Evolutionary conservation across 192 early-diverging fungal genomes (phyloP).

Genomic region (Allomyces macrogynus): DNA sequence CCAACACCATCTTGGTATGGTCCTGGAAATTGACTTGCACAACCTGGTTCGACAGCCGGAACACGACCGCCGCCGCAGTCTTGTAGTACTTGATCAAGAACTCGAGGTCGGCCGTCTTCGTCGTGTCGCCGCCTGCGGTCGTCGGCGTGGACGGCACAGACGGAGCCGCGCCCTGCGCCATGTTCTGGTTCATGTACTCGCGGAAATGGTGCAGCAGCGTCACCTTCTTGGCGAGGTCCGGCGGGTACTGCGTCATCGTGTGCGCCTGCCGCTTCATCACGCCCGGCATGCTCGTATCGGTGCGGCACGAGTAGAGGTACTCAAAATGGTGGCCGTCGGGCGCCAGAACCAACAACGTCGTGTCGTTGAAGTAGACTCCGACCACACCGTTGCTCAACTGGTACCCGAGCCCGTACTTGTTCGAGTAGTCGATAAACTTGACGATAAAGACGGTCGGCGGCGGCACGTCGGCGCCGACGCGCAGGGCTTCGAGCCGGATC

Average conservation of each 20-base stretch:
- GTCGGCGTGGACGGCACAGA: neutral
- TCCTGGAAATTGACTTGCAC: neutral
- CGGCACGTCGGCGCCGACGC: constrained; percentile 1
- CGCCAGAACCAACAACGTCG: constrained; percentile 46
- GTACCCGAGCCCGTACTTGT: constrained; percentile 78
- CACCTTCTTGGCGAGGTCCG: constrained; percentile 5
- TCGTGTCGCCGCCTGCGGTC: neutral
- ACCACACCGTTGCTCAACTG: constrained; percentile 60
- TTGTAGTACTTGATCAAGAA: neutral
- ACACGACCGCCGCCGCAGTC: neutral
- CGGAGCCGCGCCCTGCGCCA: neutral
- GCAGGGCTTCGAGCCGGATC: neutral
- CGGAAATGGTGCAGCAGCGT: constrained; percentile 5
- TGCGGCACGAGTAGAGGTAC: constrained; percentile 3
- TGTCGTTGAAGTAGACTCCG: constrained; percentile 80
- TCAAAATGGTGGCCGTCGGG: constrained; percentile 17
- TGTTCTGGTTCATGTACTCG: constrained; percentile 3
- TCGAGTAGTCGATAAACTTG: constrained; percentile 71
- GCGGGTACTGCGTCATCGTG: constrained; percentile 5
- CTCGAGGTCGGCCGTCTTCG: neutral
- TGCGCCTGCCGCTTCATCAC: constrained; percentile 4
- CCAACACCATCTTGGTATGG: neutral
- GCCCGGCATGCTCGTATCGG: neutral
- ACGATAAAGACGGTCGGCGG: constrained; percentile 43
- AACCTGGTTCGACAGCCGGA: neutral